A percentile compares a stretch with the other conserved stretches of the same genome.
phyloP scores from a whole-genome alignment of 306 rosid genomes.

The Argentina anserina region DNA sequence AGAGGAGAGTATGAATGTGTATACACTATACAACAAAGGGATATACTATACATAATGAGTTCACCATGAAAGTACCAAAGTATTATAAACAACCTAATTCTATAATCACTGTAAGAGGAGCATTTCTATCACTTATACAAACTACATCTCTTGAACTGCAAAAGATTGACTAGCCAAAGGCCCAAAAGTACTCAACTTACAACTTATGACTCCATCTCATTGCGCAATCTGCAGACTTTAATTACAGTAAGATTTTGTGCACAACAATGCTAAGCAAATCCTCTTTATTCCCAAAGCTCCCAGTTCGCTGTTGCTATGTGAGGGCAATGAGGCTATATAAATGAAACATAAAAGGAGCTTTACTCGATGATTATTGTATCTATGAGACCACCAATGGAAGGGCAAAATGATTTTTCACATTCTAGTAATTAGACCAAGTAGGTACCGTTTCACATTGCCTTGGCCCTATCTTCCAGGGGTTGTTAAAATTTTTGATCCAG shows the following conservation, averaged over 20 bases:
- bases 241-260: slow-evolving; percentile 7
- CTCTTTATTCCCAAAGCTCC: not conserved
- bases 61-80: not conserved
- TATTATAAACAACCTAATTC: slow-evolving; percentile 7
- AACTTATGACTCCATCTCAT: not conserved
- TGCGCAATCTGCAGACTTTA: not conserved
- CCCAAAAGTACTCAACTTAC: slow-evolving; percentile 5
- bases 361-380: not conserved
- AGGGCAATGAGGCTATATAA: not conserved
- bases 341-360: not conserved
- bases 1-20: not conserved
- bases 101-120: slow-evolving; percentile 10
- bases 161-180: slow-evolving; percentile 14
- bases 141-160: slow-evolving; percentile 4
- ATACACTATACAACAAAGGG: not conserved
- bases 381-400: not conserved
- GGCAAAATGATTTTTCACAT: not conserved
- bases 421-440: not conserved
- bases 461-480: slow-evolving; percentile 17
- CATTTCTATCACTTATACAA: not conserved
- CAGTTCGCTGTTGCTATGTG: not conserved
- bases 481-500: slow-evolving; percentile 15
- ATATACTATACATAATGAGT: not conserved
- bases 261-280: not conserved
- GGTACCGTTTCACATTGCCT: slow-evolving; percentile 21